These are phyloP conservation scores for Arthrobotrys sphaeroides DNA, from an alignment of 2,329 filamentous ascomycete species.

Conservation along the genomic window DNA sequence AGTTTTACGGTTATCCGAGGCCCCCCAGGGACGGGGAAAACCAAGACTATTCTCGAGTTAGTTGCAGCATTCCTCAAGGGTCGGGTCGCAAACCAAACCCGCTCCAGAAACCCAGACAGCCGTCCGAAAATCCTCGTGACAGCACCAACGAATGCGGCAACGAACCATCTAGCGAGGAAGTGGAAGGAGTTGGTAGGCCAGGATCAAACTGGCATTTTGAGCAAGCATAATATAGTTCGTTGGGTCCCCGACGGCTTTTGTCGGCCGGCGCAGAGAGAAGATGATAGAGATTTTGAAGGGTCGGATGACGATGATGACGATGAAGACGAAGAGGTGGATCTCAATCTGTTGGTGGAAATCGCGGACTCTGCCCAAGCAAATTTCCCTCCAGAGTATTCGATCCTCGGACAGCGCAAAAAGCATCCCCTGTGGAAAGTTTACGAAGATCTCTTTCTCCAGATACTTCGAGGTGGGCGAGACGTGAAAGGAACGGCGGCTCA, in stretches of 20 bases:
- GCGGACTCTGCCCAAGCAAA: background rate
- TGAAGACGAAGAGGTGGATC: background rate
- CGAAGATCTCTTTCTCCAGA: background rate
- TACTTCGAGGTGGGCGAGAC: background rate
- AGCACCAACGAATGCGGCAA: background rate
- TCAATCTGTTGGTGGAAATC: background rate
- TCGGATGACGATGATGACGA: background rate
- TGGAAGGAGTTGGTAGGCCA: background rate
- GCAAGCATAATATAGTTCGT: background rate
- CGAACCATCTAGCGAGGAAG: background rate
- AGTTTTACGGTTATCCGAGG: background rate
- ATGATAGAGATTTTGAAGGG: background rate
- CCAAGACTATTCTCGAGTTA: background rate
- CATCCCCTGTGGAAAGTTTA: background rate
- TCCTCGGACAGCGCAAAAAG: background rate
- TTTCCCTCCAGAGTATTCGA: background rate
- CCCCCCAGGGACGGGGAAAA: conserved; percentile 8
- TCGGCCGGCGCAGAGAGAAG: background rate
- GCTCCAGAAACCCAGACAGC: background rate
- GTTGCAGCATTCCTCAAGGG: background rate
- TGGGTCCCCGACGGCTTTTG: background rate
- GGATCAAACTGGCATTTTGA: background rate
- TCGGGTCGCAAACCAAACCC: too few species aligned
- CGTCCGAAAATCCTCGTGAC: background rate
- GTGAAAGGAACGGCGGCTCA: background rate